Evolutionary conservation across 495 filamentous ascomycete genomes (phyloP).

Genomic region (Aspergillus avenaceus): DNA sequence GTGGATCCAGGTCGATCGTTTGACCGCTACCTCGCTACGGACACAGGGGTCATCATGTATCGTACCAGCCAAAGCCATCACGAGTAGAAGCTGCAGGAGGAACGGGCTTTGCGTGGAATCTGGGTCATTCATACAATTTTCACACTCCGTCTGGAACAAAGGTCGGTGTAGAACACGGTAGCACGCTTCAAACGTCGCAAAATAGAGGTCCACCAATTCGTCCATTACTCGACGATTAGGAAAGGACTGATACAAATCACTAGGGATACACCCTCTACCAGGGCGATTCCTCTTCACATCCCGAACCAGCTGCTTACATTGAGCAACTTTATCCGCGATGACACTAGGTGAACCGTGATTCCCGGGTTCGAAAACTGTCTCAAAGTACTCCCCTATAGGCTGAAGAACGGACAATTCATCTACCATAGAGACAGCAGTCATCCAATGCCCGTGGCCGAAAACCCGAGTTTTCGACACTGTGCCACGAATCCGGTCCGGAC

Average conservation of each 20-base stretch:
- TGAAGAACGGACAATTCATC: too few relatives aligned
- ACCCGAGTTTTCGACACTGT: conserved; percentile 25
- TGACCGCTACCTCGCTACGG: conserved; percentile 23
- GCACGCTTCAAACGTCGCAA: conserved; percentile 43
- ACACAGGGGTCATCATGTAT: conserved; percentile 22
- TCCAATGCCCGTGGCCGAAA: conserved; percentile 29
- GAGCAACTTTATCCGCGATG: conserved; percentile 4
- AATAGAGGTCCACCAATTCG: conserved; percentile 39
- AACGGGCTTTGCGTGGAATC: conserved; percentile 23
- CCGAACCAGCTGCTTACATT: conserved; percentile 25
- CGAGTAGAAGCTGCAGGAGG: conserved; percentile 40
- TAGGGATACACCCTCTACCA: conserved; percentile 17
- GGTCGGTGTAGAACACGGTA: conserved; percentile 44
- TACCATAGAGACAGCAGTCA: conserved; percentile 9
- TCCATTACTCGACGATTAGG: conserved; percentile 33
- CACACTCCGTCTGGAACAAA: conserved; percentile 44
- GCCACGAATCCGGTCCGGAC: conserved; percentile 14
- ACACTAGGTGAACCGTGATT: conserved; percentile 16
- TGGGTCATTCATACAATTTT: conserved; percentile 30
- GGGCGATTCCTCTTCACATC: conserved; percentile 20
- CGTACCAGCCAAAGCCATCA: conserved; percentile 38
- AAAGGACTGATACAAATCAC: conserved; percentile 14
- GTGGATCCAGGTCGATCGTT: conserved; percentile 40
- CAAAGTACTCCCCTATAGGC: conserved; percentile 16
- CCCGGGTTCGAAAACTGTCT: conserved; percentile 14